These are phyloP conservation scores for Heterobasidion occidentale DNA, from an alignment of 1,284 basidiomycete genomes.

Conservation along the genomic window DNA sequence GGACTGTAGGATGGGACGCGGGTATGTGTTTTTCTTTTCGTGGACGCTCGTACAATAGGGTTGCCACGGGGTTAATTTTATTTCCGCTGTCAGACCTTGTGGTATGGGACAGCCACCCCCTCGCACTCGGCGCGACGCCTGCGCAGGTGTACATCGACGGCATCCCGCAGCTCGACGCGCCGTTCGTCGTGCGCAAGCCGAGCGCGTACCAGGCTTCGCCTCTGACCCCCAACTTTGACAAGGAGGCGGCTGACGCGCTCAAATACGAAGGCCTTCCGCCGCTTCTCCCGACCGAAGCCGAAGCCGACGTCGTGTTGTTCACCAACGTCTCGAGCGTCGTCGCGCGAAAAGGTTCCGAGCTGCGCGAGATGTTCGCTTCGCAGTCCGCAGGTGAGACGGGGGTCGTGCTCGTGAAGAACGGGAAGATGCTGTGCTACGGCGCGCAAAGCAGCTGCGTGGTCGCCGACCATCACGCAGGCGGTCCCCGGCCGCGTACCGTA, in stretches of 20 bases:
- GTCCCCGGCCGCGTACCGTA: constrained; percentile 14
- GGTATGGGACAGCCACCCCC: constrained; percentile 84
- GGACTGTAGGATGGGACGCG: constrained; percentile 30
- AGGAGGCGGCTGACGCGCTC: constrained; percentile 46
- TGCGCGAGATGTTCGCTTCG: constrained; percentile 15
- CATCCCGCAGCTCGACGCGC: constrained; percentile 43
- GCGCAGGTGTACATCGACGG: constrained; percentile 68
- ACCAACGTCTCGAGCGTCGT: constrained; percentile 48
- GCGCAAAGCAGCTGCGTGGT: constrained; percentile 8
- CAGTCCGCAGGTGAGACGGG: constrained; percentile 11
- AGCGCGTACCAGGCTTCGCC: constrained; percentile 41
- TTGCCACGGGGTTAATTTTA: background rate
- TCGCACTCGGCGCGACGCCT: constrained; percentile 66
- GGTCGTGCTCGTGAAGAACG: constrained; percentile 31
- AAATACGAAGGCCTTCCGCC: constrained; percentile 61
- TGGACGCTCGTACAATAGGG: background rate
- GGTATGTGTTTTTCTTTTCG: constrained; percentile 19
- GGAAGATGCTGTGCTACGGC: constrained; percentile 36
- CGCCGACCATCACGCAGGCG: background rate
- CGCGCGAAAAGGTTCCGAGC: constrained; percentile 4
- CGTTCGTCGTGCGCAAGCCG: constrained; percentile 39
- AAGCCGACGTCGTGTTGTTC: constrained; percentile 40
- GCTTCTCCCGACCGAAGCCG: constrained; percentile 28
- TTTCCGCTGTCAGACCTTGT: constrained; percentile 53
- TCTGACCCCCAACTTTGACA: constrained; percentile 52